Conservation (phyloP, 2,329 filamentous ascomycete species). For the Arthrobotrys iridis region DNA sequence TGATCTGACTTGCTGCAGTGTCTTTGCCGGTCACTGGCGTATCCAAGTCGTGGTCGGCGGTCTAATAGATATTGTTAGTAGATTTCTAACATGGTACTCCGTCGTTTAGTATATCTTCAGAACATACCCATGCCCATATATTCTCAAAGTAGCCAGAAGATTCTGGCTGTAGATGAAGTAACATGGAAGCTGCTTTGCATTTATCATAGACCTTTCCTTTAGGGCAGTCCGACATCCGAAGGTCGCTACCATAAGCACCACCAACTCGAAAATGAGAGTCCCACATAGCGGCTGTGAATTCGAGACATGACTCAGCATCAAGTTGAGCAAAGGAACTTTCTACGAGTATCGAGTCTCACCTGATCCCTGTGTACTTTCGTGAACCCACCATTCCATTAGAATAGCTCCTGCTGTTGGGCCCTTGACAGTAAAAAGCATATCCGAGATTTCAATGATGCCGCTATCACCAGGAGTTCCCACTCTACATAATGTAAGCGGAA, state of each 20-base stretch:
- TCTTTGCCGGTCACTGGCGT: neutral
- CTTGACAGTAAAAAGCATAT: constrained; percentile 65
- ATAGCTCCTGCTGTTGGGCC: constrained; percentile 72
- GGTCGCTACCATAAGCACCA: constrained; percentile 80
- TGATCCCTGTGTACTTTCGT: constrained; percentile 62
- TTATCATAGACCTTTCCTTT: constrained; percentile 61
- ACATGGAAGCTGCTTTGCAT: neutral
- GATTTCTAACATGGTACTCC: neutral
- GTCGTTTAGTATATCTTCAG: constrained; percentile 57
- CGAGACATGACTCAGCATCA: constrained; percentile 68
- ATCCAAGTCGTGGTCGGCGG: constrained; percentile 61
- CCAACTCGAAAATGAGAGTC: constrained; percentile 94
- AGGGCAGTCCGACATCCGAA: constrained; percentile 80
- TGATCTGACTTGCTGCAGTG: constrained; percentile 57
- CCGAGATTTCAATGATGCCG: constrained; percentile 66
- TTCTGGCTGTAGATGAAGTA: neutral
- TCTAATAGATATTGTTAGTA: constrained; percentile 67
- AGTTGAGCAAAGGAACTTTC: constrained; percentile 64
- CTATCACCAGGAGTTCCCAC: constrained; percentile 67
- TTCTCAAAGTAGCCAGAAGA: constrained; percentile 64
- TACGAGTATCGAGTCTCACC: constrained; percentile 73
- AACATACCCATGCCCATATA: constrained; percentile 64
- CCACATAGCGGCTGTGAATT: constrained; percentile 66
- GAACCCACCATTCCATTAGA: constrained; percentile 78
- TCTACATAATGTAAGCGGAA: constrained; percentile 60